phyloP scores from a whole-genome alignment of 2,329 filamentous ascomycete genomes.

The Xylariaceae sp. region DNA sequence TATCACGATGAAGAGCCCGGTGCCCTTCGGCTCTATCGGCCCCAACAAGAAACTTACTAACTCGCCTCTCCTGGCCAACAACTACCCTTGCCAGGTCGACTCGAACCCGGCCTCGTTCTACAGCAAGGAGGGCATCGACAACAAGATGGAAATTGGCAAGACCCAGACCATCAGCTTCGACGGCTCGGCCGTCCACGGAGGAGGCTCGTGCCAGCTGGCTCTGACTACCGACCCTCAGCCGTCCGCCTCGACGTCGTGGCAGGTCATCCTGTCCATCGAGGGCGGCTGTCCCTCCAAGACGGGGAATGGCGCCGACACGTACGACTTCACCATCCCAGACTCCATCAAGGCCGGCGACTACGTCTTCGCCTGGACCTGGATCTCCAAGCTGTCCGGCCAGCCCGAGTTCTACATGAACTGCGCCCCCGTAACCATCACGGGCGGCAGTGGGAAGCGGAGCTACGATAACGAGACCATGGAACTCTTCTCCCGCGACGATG shows the following conservation, averaged over 20 bases:
- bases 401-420: slow-evolving; percentile 80
- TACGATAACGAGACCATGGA: slow-evolving; percentile 21
- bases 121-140: slow-evolving; percentile 36
- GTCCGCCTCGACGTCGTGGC: slow-evolving; percentile 46
- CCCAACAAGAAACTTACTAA: slow-evolving; percentile 39
- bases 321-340: slow-evolving; percentile 55
- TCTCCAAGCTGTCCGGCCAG: slow-evolving; percentile 46
- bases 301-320: slow-evolving; percentile 37
- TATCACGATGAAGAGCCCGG: slow-evolving; percentile 55
- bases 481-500: slow-evolving; percentile 39
- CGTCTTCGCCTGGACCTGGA: slow-evolving; percentile 69
- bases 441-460: slow-evolving; percentile 23
- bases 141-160: slow-evolving; percentile 36
- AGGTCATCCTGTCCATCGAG: slow-evolving; percentile 64
- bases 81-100: slow-evolving; percentile 63
- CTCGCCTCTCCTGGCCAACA: slow-evolving; percentile 47
- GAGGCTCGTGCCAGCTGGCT: slow-evolving; percentile 68
- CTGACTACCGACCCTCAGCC: slow-evolving; percentile 55
- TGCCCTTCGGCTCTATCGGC: slow-evolving; percentile 43
- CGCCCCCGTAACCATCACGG: slow-evolving; percentile 54
- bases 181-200: slow-evolving; percentile 62
- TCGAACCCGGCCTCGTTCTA: slow-evolving; percentile 27
- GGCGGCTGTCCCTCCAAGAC: slow-evolving; percentile 59
- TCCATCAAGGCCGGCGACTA: slow-evolving; percentile 58
- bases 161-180: slow-evolving; percentile 49